These are phyloP conservation scores for Yamadazyma siamensis DNA, from an alignment of 1,139 yeast genomes.

Conservation along the genomic window DNA sequence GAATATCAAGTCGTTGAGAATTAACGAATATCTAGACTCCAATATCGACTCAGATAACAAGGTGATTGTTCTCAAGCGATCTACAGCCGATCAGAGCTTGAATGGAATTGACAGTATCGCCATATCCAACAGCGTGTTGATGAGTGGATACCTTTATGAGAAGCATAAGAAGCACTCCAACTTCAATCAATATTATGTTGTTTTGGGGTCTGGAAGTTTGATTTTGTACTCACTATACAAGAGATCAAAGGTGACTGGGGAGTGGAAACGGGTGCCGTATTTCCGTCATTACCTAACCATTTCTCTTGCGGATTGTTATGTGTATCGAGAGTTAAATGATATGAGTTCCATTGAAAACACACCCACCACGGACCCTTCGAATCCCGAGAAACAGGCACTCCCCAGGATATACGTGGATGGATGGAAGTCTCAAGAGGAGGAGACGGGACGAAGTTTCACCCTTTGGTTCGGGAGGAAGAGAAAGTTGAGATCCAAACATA, in stretches of 20 bases:
- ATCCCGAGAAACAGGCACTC: slow-evolving; percentile 56
- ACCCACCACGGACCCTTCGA: slow-evolving; percentile 31
- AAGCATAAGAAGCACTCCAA: slow-evolving; percentile 68
- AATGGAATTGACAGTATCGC: slow-evolving; percentile 58
- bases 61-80: slow-evolving; percentile 53
- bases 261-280: slow-evolving; percentile 39
- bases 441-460: slow-evolving; percentile 68
- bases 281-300: slow-evolving; percentile 53
- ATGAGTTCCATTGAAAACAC: slow-evolving; percentile 48
- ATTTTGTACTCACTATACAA: slow-evolving; percentile 47
- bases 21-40: slow-evolving; percentile 60
- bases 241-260: slow-evolving; percentile 45
- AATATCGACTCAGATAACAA: slow-evolving; percentile 47
- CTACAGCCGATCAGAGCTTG: slow-evolving; percentile 50
- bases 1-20: slow-evolving; percentile 46
- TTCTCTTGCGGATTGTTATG: slow-evolving; percentile 64
- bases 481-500: slow-evolving; percentile 34
- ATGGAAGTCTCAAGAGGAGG: slow-evolving; percentile 79
- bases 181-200: slow-evolving; percentile 58
- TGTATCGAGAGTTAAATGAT: slow-evolving; percentile 69
- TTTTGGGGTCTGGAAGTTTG: slow-evolving; percentile 68
- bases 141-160: slow-evolving; percentile 63
- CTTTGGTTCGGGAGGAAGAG: slow-evolving; percentile 77
- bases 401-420: slow-evolving; percentile 82
- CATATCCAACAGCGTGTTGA: slow-evolving; percentile 55